Evolutionary conservation across 2,329 filamentous ascomycete genomes (phyloP).

Genomic region (Cytospora schulzeri): DNA sequence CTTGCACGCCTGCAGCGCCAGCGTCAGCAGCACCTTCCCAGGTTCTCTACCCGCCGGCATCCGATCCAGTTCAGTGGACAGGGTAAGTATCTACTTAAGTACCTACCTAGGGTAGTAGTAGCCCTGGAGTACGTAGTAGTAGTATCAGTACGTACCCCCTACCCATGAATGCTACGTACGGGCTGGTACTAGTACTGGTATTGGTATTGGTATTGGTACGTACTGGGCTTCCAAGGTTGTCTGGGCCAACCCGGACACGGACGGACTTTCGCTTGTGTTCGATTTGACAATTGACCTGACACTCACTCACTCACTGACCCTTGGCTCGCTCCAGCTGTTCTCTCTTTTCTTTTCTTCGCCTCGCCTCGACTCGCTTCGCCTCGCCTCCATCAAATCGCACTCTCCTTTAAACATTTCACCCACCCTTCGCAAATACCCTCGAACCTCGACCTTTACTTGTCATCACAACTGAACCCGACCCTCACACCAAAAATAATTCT

Average conservation of each 20-base stretch:
- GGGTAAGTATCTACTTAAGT: no score
- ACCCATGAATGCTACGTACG: no score
- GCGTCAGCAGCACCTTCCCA: no score
- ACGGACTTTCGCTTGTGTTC: background rate
- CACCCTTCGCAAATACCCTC: background rate
- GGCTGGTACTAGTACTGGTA: no score
- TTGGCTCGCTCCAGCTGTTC: background rate
- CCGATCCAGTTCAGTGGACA: background rate
- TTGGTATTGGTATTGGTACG: no score
- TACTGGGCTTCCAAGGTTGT: no score
- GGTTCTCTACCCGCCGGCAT: background rate
- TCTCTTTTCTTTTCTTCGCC: background rate
- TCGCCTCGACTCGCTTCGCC: background rate
- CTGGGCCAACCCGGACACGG: background rate
- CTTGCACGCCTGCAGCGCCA: background rate
- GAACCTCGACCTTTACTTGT: background rate
- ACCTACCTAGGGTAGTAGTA: no score
- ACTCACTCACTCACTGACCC: no score
- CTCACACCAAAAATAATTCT: background rate
- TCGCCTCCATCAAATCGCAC: background rate
- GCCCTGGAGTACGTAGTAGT: no score
- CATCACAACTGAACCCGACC: background rate
- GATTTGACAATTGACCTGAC: no score
- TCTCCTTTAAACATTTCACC: background rate
- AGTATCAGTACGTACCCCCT: no score